Evolutionary conservation across 805 yeast species (phyloP).

Genomic region (Zygoascus ofunaensis): DNA sequence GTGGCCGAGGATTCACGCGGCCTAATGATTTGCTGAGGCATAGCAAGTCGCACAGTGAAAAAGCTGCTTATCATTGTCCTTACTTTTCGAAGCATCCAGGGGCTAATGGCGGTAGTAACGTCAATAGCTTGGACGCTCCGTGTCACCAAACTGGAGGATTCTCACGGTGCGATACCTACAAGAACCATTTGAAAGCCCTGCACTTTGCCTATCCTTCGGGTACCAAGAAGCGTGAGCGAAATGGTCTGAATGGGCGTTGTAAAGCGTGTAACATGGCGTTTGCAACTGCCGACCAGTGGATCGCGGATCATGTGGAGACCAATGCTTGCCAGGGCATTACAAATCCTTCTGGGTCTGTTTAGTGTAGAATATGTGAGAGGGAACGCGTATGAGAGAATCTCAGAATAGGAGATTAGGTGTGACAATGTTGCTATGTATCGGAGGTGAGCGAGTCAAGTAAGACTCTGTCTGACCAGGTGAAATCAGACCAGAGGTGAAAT

Average conservation of each 20-base stretch:
- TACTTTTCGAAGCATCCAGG: constrained; percentile 33
- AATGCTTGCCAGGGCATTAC: constrained; percentile 20
- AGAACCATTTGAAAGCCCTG: constrained; percentile 81
- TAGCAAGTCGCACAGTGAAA: constrained; percentile 77
- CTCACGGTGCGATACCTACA: constrained; percentile 83
- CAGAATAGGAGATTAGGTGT: no score
- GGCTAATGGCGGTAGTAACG: background rate
- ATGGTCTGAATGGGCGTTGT: constrained; percentile 62
- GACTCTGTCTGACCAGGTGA: no score
- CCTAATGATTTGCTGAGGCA: constrained; percentile 82
- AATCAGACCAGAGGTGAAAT: no score
- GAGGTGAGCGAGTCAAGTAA: no score
- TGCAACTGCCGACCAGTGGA: constrained; percentile 70
- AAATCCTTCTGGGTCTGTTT: no score
- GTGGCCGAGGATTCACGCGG: constrained; percentile 79
- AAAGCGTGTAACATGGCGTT: constrained; percentile 64
- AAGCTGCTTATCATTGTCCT: constrained; percentile 74
- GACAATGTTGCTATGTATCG: no score
- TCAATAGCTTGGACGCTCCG: constrained; percentile 14
- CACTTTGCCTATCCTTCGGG: constrained; percentile 87
- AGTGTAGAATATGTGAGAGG: no score
- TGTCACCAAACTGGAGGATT: constrained; percentile 84
- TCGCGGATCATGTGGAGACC: constrained; percentile 57
- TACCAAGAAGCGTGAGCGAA: constrained; percentile 68
- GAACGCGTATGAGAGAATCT: no score